Conservation (phyloP, 2,329 filamentous ascomycete genomes). For the Neonectria faginata region DNA sequence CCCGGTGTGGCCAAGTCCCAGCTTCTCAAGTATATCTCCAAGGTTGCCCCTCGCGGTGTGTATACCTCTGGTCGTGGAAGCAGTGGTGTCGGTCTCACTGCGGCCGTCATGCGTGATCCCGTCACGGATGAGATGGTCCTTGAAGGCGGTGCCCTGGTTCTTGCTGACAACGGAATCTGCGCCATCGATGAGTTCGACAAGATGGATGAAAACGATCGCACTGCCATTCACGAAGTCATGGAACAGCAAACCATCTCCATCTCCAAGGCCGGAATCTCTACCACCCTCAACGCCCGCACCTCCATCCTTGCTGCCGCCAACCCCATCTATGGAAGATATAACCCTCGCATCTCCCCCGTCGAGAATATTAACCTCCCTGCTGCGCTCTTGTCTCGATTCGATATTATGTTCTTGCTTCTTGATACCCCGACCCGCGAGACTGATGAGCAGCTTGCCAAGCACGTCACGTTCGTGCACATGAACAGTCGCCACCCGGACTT, state of each 20-base stretch:
- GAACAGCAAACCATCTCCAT: constrained; percentile 89
- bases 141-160: constrained; percentile 81
- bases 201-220: constrained; percentile 87
- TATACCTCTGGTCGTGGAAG: constrained; percentile 86
- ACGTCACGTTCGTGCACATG: constrained; percentile 98
- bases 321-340: constrained; percentile 97
- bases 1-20: constrained; percentile 99
- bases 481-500: constrained; percentile 91
- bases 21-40: constrained; percentile 97
- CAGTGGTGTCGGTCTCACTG: constrained; percentile 84
- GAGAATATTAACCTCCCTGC: constrained; percentile 99
- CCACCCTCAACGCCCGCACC: constrained; percentile 92
- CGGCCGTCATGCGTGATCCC: constrained; percentile 85
- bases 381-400: constrained; percentile 94
- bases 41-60: constrained; percentile 92
- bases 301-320: constrained; percentile 97
- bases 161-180: constrained; percentile 87
- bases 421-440: constrained; percentile 91
- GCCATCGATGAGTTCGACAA: constrained; percentile 91
- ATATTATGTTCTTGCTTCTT: constrained; percentile 95
- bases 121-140: constrained; percentile 88
- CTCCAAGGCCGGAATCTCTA: constrained; percentile 77
- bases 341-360: constrained; percentile 94
- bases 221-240: constrained; percentile 89
- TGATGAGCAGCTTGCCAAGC: constrained; percentile 93